phyloP scores from a whole-genome alignment of 495 filamentous ascomycete genomes.

The Trichoderma virens region DNA sequence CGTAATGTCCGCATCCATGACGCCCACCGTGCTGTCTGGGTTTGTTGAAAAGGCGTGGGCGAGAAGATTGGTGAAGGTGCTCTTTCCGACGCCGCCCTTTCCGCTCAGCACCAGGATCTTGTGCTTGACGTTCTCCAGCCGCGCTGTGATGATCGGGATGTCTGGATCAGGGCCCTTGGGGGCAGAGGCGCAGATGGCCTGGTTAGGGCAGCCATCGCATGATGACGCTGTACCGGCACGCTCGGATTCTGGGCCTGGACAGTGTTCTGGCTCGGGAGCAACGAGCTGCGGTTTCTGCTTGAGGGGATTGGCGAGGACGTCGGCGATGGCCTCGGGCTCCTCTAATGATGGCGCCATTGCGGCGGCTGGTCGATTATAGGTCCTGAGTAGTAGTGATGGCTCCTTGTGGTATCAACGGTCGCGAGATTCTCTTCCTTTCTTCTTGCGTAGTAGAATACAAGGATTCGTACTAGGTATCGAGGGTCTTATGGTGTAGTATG shows the following conservation, averaged over 20 bases:
- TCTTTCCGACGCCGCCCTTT: conserved; percentile 96
- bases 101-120: conserved; percentile 89
- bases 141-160: conserved; percentile 75
- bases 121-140: conserved; percentile 72
- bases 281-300: conserved; percentile 71
- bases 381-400: neutral
- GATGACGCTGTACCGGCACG: conserved; percentile 78
- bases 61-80: conserved; percentile 79
- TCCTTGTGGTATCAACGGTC: neutral
- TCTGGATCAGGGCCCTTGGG: conserved; percentile 97
- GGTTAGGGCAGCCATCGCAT: conserved; percentile 92
- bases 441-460: neutral
- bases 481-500: neutral
- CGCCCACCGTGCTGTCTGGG: conserved; percentile 65
- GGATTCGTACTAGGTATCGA: neutral
- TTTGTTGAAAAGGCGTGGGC: conserved; percentile 80
- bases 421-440: neutral
- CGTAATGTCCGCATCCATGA: conserved; percentile 97
- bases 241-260: conserved; percentile 86
- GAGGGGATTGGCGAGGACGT: conserved; percentile 58
- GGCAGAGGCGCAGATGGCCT: conserved; percentile 85
- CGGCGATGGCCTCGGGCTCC: conserved; percentile 53
- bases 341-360: conserved; percentile 65
- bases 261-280: conserved; percentile 94
- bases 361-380: neutral